Conservation (phyloP, 2,329 filamentous ascomycete species). For the Aspergillus clavatus region DNA sequence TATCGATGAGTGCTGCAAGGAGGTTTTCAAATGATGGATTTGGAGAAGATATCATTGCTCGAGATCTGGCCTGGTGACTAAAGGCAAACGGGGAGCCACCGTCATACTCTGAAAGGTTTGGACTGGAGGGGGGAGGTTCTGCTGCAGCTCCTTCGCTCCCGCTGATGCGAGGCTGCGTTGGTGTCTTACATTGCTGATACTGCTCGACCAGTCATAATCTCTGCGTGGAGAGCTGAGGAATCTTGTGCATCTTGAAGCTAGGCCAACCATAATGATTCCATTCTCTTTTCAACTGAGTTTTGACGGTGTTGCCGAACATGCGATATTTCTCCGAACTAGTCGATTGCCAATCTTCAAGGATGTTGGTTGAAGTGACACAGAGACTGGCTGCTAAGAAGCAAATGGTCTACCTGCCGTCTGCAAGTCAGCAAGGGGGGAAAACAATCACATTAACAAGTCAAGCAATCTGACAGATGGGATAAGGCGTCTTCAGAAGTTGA, state of each 20-base stretch:
- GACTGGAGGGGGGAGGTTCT: background rate
- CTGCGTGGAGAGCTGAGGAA: background rate
- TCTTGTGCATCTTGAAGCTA: background rate
- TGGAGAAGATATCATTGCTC: background rate
- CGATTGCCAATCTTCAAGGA: background rate
- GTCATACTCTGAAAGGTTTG: background rate
- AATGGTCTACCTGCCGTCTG: background rate
- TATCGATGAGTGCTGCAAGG: background rate
- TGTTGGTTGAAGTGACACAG: background rate
- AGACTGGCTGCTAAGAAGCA: background rate
- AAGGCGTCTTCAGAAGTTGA: no score
- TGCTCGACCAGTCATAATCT: constrained; percentile 2
- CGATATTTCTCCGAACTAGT: background rate
- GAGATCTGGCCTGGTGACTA: background rate
- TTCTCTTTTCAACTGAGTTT: background rate
- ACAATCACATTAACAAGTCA: background rate
- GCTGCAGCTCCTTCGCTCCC: constrained; percentile 1
- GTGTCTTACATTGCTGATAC: constrained; percentile 16
- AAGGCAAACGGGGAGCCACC: background rate
- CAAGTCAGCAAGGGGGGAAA: background rate
- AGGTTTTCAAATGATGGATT: background rate
- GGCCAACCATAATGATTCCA: background rate
- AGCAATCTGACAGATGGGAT: no score
- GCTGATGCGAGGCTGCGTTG: constrained; percentile 20
- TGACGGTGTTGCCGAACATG: background rate